Percentiles rank a stretch among this genome's conserved stretches.
These are phyloP conservation scores for Rhizopus sp. DNA, from an alignment of 371 early-diverging fungal genomes.

Conservation along the genomic window DNA sequence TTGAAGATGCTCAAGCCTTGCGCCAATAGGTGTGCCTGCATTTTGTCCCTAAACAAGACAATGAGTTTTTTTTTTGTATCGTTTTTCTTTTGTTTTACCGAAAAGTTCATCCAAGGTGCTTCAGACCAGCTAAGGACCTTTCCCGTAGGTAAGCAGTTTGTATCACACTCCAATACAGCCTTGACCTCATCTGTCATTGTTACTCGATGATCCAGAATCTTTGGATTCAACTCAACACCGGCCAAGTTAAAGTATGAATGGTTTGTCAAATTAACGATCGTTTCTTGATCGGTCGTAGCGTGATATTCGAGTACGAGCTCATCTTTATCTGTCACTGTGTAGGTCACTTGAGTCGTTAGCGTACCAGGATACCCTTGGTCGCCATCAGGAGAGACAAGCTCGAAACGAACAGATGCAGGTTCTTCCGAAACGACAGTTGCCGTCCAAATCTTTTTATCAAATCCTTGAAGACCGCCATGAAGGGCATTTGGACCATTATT, in stretches of 20 bases:
- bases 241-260: slow-evolving; percentile 53
- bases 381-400: slow-evolving; percentile 48
- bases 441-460: slow-evolving; percentile 47
- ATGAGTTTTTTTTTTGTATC: not conserved
- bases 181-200: slow-evolving; percentile 50
- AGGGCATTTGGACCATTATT: slow-evolving; percentile 50
- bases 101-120: slow-evolving; percentile 57
- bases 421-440: slow-evolving; percentile 39
- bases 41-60: slow-evolving; percentile 28
- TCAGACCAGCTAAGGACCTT: slow-evolving; percentile 42
- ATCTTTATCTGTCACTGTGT: slow-evolving; percentile 43
- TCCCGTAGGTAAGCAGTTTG: slow-evolving; percentile 69
- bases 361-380: slow-evolving; percentile 53
- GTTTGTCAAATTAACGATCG: slow-evolving; percentile 41
- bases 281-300: slow-evolving; percentile 38
- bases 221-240: slow-evolving; percentile 48
- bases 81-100: slow-evolving; percentile 37
- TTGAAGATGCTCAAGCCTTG: slow-evolving; percentile 39
- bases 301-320: slow-evolving; percentile 37
- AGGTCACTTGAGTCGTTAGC: slow-evolving; percentile 36
- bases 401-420: slow-evolving; percentile 44
- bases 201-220: slow-evolving; percentile 51
- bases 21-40: slow-evolving; percentile 44
- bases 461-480: slow-evolving; percentile 51
- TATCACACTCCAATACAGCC: slow-evolving; percentile 55